Base-by-base conservation (phyloP, 2,329 filamentous ascomycete genomes). In the Lachnum nothofagi region DNA sequence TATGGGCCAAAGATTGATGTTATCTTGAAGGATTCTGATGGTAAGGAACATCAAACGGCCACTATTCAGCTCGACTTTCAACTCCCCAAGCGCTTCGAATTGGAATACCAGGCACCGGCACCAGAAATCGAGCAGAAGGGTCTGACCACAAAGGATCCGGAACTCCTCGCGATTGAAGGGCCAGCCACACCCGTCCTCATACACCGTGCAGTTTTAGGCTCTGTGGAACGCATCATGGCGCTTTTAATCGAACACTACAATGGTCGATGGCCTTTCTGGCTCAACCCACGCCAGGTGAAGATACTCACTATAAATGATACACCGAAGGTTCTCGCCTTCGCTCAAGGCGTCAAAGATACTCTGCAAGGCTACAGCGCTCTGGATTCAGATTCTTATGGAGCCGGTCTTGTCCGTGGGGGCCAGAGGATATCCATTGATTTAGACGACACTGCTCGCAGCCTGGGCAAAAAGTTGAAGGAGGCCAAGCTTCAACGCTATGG, bases 1-100 rank as follows among this genome's bases (percentile, higher is more conserved):
- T 95, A 95, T 62, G 89, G 90, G 0, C 89, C 90, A 25, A 95
- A 95, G 70, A 95, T 95, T 56, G 89, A 95, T 63, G 86, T 95
- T 38, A 81, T 94, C 33, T 69, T 95, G 39, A 80, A 78, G 52
- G 89, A 94, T 63, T 83, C 85, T 1, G 79, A 88, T 61, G 88
- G 87, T 6, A 94, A 91, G 63, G 86, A 90, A 61, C 89, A 94
- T 63, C 89, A 95, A 65, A 88, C 90, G 2, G 90, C 88, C 3
- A 94, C 89, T 0, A 85, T 95, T 43, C 89, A 95, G 70, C 78
- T 95, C 23, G 89, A 95, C 65, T 94, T 95, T 65, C 90, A 95
- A 67, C 75, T 95, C 2, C 89, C 89, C 1, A 86, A 88, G 63
- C 80, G 88, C 10, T 95, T 95, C 63, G 80, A 80, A 39, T 72